phyloP scores from a whole-genome alignment of 2,329 filamentous ascomycete genomes.

The Shiraia sp. region DNA sequence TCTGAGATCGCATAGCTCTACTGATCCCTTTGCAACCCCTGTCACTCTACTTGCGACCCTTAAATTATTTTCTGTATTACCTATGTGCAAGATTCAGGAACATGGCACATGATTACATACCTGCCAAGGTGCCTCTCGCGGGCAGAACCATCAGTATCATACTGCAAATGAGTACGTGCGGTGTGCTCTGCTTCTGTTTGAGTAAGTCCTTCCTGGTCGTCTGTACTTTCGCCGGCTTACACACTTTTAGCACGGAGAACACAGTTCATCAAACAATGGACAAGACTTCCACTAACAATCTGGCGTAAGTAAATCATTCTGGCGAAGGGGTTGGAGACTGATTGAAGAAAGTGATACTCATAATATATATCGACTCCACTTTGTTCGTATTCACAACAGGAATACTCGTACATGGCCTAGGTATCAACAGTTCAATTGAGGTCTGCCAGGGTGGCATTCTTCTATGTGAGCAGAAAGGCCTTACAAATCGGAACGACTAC shows the following conservation, averaged over 20 bases:
- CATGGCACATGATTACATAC: conserved; percentile 5
- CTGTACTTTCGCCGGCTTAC: neutral
- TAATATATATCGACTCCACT: conserved; percentile 64
- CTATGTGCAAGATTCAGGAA: too few relatives aligned
- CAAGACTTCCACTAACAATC: conserved; percentile 23
- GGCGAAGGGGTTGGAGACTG: neutral
- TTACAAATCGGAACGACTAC: neutral
- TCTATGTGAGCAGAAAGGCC: conserved; percentile 48
- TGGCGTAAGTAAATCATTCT: conserved; percentile 12
- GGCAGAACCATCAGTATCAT: conserved; percentile 28
- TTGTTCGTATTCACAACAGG: conserved; percentile 62
- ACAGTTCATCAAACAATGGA: conserved; percentile 26
- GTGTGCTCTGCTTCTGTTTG: conserved; percentile 21
- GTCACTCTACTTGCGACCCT: too few relatives aligned
- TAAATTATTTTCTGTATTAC: too few relatives aligned
- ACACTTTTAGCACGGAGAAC: conserved; percentile 25
- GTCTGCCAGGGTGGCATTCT: conserved; percentile 64
- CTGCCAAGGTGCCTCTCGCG: conserved; percentile 23
- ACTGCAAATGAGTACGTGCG: conserved; percentile 27
- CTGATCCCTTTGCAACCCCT: too few relatives aligned
- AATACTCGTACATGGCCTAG: conserved; percentile 61
- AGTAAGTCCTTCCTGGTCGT: conserved; percentile 8
- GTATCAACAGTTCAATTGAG: conserved; percentile 55
- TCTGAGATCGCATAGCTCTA: too few relatives aligned
- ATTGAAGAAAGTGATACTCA: conserved; percentile 56